phyloP scores from a whole-genome alignment of 1,284 basidiomycete genomes.

The Sanguinoderma infundibulare region DNA sequence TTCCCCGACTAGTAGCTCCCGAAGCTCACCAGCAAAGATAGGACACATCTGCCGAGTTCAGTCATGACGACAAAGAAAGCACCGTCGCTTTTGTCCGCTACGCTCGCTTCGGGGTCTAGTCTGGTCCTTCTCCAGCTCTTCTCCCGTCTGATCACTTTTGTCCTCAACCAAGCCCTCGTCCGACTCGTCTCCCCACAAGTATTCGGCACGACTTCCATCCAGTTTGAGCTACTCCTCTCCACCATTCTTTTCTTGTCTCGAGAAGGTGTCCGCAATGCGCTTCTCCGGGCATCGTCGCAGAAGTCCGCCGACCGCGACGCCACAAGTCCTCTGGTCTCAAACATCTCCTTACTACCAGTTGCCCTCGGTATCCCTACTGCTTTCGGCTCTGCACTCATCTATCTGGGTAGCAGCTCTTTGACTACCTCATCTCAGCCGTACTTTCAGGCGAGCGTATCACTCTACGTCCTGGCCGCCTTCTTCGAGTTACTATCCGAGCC shows the following conservation, averaged over 20 bases:
- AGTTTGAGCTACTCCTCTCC: conserved; percentile 85
- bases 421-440: conserved; percentile 54
- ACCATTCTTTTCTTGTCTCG: conserved; percentile 92
- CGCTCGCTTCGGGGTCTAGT: conserved; percentile 70
- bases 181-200: conserved; percentile 85
- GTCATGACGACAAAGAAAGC: conserved; percentile 7
- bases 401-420: conserved; percentile 31
- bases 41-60: too few relatives aligned
- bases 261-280: conserved; percentile 88
- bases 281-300: conserved; percentile 51
- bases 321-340: conserved; percentile 25
- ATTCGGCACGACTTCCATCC: conserved; percentile 86
- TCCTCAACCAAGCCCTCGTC: conserved; percentile 87
- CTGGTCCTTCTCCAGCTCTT: conserved; percentile 88
- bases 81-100: conserved; percentile 28
- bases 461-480: conserved; percentile 78
- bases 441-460: conserved; percentile 64
- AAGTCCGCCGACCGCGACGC: not conserved
- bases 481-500: conserved; percentile 85
- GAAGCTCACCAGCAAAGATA: too few relatives aligned
- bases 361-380: conserved; percentile 38
- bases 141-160: conserved; percentile 85
- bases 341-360: conserved; percentile 39
- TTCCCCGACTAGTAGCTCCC: too few relatives aligned
- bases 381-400: conserved; percentile 32